Evolutionary conservation across 2,329 filamentous ascomycete species (phyloP), one percentile per base, ranked within the genome.

Genomic region (Drechslerella stenobrocha): DNA sequence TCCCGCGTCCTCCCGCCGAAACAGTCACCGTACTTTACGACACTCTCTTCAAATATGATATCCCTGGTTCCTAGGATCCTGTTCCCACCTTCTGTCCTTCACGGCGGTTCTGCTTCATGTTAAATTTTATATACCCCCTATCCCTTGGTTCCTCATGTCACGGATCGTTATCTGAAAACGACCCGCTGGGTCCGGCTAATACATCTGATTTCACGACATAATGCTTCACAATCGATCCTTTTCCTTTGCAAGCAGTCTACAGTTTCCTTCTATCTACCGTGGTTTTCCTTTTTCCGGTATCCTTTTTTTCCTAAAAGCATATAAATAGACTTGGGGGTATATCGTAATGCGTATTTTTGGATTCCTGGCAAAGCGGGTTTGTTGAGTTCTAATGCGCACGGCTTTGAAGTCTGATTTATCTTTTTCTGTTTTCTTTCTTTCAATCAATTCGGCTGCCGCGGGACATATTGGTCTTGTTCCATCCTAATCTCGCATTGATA

Each of bases 271-370:
- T 7, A 26, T 2, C 26, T 47, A 2, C n/a, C 50, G 20, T 28
- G 22, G 18, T 28, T 32, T 35, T 55, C 47, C 40, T 44, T 47
- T 60, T 67, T 55, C 47, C 55, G 51, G 47, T 56, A 46, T 59
- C 51, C 58, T 35, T 56, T 40, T 23, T 67, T 56, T 57, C 35
- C 46, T 55, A 67, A 67, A 67, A 60, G 63, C 63, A 67, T 67
- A 67, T 60, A 56, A 55, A 67, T 67, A 67, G 63, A 67, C 63
- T 67, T 67, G 63, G 63, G 61, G 63, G 63, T 42, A 67, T 67
- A 67, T 67, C 63, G 63, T 67, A 67, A 52, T 56, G 26, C 42
- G 42, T 46, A 50, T 30, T 60, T 46, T 18, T 42, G 56, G 20
- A 26, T 37, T 52, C 50, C 30, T 45, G 55, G 47, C 48, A 58